phyloP scores from a whole-genome alignment of 139 green algal species.

The Chlorella sorokiniana region DNA sequence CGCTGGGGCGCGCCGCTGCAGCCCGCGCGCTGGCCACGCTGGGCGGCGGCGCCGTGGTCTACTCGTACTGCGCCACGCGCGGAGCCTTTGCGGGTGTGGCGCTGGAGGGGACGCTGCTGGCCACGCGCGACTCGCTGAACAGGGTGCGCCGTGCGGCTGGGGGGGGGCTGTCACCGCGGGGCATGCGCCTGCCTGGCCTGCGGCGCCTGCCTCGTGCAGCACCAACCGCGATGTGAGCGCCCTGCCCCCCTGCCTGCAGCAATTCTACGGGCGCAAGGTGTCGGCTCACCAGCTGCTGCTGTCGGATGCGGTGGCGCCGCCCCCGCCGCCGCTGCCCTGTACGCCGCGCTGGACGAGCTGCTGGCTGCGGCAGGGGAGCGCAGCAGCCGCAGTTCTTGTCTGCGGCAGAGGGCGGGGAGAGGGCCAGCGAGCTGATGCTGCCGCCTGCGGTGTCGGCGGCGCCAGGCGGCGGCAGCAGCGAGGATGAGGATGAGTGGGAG shows the following conservation, averaged over 20 bases:
- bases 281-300: constrained; percentile 65
- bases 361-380: constrained; percentile 12
- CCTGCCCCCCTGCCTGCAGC: neutral
- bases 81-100: constrained; percentile 68
- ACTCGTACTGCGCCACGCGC: constrained; percentile 58
- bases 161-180: too few relatives aligned
- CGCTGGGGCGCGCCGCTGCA: constrained; percentile 62
- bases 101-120: constrained; percentile 62
- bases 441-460: neutral
- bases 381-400: neutral
- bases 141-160: too few relatives aligned
- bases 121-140: constrained; percentile 33
- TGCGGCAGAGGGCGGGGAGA: neutral
- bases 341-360: constrained; percentile 43
- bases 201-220: too few relatives aligned
- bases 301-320: constrained; percentile 45
- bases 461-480: neutral
- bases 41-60: constrained; percentile 39
- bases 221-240: too few relatives aligned
- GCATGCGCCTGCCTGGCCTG: too few relatives aligned
- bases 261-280: constrained; percentile 66
- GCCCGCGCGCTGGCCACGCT: constrained; percentile 40
- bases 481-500: constrained; percentile 6
- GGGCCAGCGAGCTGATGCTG: neutral
- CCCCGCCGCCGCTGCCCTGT: constrained; percentile 65